phyloP scores from a whole-genome alignment of 805 yeast genomes.

The Scheffersomyces ergatensis region DNA sequence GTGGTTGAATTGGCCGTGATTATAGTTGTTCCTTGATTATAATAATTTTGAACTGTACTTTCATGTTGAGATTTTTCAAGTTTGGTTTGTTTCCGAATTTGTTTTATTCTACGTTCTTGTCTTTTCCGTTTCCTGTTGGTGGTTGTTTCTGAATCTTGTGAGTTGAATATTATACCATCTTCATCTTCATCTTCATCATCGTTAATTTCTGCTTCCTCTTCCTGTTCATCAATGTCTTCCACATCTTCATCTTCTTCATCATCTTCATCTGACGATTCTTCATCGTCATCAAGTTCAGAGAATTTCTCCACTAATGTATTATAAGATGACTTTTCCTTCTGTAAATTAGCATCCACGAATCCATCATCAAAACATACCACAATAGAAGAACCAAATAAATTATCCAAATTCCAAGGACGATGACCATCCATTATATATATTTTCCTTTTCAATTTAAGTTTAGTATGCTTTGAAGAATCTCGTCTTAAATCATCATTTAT shows the following conservation, averaged over 20 bases:
- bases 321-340: conserved; percentile 62
- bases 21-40: conserved; percentile 78
- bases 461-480: conserved; percentile 1
- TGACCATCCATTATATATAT: conserved; percentile 88
- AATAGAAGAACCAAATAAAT: conserved; percentile 77
- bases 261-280: conserved; percentile 23
- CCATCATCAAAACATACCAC: conserved; percentile 90
- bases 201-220: conserved; percentile 8
- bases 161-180: conserved; percentile 14
- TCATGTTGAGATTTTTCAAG: conserved; percentile 46
- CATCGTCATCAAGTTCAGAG: conserved; percentile 35
- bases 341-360: conserved; percentile 55
- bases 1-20: conserved; percentile 75
- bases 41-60: conserved; percentile 66
- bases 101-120: conserved; percentile 24
- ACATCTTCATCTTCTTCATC: conserved; percentile 30
- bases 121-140: conserved; percentile 22
- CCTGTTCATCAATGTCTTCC: not conserved
- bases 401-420: conserved; percentile 95
- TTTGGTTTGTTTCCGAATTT: conserved; percentile 38
- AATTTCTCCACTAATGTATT: conserved; percentile 42
- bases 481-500: conserved; percentile 21
- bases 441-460: conserved; percentile 43
- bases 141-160: conserved; percentile 25
- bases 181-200: conserved; percentile 30